Base-by-base conservation (phyloP, 371 early-diverging fungal species). In the Caulochytrium protostelioides region DNA sequence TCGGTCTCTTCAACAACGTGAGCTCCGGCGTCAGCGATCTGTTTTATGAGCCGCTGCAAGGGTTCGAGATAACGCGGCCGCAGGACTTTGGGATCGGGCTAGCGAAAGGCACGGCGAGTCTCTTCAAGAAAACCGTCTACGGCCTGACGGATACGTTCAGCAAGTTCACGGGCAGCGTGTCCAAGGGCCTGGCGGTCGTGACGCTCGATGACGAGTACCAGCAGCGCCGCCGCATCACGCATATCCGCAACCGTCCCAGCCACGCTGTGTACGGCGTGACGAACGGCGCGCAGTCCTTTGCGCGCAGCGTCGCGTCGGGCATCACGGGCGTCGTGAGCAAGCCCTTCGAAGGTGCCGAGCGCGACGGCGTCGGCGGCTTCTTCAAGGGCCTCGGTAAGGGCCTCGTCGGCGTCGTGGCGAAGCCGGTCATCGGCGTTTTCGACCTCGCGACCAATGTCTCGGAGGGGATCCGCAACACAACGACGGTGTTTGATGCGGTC, bases 31-130 rank as follows among this genome's bases (percentile, higher is more conserved):
- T 94, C 0, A 67, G 71, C 0, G 94, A 91, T 46, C 67, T 95
- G 31, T 97, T 95, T 54, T 95, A 94, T 55, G 95, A 97, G 43
- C 95, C 97, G 0, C 79, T 57, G 12, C 84, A 89, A 59, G 97
- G 97, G 1, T 74, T 94, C 33, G 76, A 89, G 26, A 81, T 83
- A 70, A 87, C 87, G 32, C 60, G 84, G 9, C 94, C 97, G 0
- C 84, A 90, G 47, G 95, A 91, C 45, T 64, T 94, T 41, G 92
- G 91, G 7, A 65, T 85, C 44, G 92, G 92, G 1, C 49, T 97
- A 13, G 94, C 86, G 0, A 76, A 84, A 67, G 97, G 97, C 6
- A 74, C 85, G 1, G 70, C 80, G 4, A 82, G 83, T 2, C 63
- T 97, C 42, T 56, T 94, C 32, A 76, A 79, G 34, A 95, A 95